These are phyloP conservation scores for Candida andamanensis DNA, from an alignment of 805 yeast species.

Conservation along the genomic window DNA sequence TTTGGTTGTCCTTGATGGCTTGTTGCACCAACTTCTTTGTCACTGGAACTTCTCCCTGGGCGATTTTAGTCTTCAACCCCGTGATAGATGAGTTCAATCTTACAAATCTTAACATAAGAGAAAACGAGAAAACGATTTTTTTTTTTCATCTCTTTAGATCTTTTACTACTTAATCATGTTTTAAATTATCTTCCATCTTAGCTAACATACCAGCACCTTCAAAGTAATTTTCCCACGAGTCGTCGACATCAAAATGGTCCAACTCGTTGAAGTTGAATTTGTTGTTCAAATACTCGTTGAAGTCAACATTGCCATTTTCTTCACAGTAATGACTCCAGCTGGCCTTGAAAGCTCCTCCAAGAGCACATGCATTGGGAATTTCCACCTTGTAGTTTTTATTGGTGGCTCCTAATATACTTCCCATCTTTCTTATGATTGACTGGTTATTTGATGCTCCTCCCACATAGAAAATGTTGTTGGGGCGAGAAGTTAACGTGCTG, in stretches of 20 bases:
- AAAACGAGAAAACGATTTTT: constrained; percentile 2
- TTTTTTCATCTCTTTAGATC: too few species aligned
- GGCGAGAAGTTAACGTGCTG: constrained; percentile 46
- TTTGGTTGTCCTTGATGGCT: constrained; percentile 8
- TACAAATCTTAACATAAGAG: constrained; percentile 7
- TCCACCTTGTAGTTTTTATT: constrained; percentile 67
- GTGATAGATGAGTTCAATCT: constrained; percentile 10
- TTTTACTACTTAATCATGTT: constrained; percentile 9
- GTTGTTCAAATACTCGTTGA: constrained; percentile 32
- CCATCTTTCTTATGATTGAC: constrained; percentile 64
- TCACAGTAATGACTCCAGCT: constrained; percentile 56
- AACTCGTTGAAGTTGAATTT: constrained; percentile 48
- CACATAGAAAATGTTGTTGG: constrained; percentile 71
- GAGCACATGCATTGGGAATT: constrained; percentile 84
- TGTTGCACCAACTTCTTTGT: constrained; percentile 7
- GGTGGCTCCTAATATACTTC: constrained; percentile 63
- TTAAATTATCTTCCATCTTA: constrained; percentile 33
- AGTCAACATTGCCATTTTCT: constrained; percentile 28
- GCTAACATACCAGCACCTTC: constrained; percentile 51
- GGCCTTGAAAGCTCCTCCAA: constrained; percentile 87
- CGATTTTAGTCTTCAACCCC: constrained; percentile 4
- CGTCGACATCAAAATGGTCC: constrained; percentile 35
- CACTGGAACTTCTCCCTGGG: constrained; percentile 6
- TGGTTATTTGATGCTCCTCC: constrained; percentile 82
- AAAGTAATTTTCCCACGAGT: constrained; percentile 45